phyloP scores from a whole-genome alignment of 1,284 basidiomycete species.

The Boletus holoroseus region DNA sequence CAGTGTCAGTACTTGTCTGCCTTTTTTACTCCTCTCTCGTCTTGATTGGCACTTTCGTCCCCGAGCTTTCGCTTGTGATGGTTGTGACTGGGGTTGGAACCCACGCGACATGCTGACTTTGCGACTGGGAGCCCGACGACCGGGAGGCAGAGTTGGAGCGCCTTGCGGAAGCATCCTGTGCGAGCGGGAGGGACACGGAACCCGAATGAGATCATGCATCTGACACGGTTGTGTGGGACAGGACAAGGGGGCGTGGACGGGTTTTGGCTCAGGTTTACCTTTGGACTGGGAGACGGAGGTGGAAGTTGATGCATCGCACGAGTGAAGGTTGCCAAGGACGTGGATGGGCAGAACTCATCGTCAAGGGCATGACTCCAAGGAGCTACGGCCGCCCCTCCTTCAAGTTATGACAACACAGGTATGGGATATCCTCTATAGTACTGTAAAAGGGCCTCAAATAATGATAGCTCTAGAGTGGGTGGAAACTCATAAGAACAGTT shows the following conservation, averaged over 20 bases:
- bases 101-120: slow-evolving; percentile 70
- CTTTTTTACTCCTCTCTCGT: slow-evolving; percentile 4
- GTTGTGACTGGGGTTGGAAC: slow-evolving; percentile 42
- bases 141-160: slow-evolving; percentile 34
- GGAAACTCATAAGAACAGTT: too few species aligned
- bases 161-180: slow-evolving; percentile 45
- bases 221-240: slow-evolving; percentile 16
- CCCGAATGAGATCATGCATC: slow-evolving; percentile 47
- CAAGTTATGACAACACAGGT: too few species aligned
- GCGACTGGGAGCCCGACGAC: slow-evolving; percentile 47
- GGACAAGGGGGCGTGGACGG: slow-evolving; percentile 17
- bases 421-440: too few species aligned
- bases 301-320: slow-evolving; percentile 14
- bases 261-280: slow-evolving; percentile 5
- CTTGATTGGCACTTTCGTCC: slow-evolving; percentile 8
- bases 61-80: slow-evolving; percentile 3
- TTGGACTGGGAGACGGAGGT: slow-evolving; percentile 17
- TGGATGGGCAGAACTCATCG: neutral
- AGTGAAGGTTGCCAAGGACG: slow-evolving; percentile 17
- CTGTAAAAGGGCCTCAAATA: too few species aligned
- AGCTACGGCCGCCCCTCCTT: too few species aligned
- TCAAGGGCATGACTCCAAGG: too few species aligned
- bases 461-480: too few species aligned
- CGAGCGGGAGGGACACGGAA: slow-evolving; percentile 61
- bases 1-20: slow-evolving; percentile 7